phyloP scores from a whole-genome alignment of 1,284 basidiomycete species.

The Anthracocystis panici-leucophaei region DNA sequence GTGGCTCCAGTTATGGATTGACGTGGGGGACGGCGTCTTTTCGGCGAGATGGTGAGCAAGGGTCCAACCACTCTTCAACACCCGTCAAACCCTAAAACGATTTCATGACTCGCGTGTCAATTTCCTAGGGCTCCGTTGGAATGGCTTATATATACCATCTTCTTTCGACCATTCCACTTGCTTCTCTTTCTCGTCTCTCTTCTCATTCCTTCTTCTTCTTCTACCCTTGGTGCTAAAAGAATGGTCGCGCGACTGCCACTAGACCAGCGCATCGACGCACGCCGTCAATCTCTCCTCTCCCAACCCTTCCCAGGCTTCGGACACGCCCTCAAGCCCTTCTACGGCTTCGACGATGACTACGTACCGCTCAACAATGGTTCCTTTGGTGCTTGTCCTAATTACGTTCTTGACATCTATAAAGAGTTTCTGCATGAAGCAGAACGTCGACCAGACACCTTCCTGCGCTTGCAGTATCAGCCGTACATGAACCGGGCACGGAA shows the following conservation, averaged over 20 bases:
- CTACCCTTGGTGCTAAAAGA: background rate
- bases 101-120: no score
- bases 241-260: conserved; percentile 14
- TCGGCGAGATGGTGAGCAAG: no score
- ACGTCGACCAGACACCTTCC: conserved; percentile 30
- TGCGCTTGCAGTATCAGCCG: conserved; percentile 29
- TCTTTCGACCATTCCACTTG: no score
- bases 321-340: conserved; percentile 25
- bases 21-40: no score
- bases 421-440: conserved; percentile 33
- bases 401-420: conserved; percentile 31
- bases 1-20: no score
- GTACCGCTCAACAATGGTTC: conserved; percentile 50
- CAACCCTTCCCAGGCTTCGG: conserved; percentile 43
- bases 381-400: conserved; percentile 46
- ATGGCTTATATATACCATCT: background rate
- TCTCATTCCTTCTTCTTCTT: background rate
- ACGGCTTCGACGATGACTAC: conserved; percentile 40
- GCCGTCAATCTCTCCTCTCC: conserved; percentile 14
- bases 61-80: no score
- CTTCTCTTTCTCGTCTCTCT: background rate
- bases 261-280: conserved; percentile 21
- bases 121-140: no score
- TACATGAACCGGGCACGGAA: conserved; percentile 17
- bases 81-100: no score